These are phyloP conservation scores for Juglanconis juglandina DNA, from an alignment of 2,329 filamentous ascomycete species.

Conservation along the genomic window DNA sequence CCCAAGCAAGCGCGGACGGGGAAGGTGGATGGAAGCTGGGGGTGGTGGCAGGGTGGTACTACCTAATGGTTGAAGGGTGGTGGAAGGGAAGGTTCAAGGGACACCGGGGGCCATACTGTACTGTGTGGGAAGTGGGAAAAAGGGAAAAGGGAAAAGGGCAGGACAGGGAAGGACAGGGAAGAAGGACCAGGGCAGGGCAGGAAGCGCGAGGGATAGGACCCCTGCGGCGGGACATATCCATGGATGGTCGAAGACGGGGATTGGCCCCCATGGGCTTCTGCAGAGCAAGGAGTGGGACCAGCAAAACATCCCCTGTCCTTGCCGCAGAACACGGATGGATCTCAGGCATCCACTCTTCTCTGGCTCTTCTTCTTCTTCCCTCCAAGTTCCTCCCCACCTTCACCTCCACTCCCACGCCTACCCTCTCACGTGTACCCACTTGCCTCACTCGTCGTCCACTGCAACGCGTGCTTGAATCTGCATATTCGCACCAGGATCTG, in stretches of 20 bases:
- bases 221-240: not conserved
- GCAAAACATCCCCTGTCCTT: not conserved
- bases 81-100: conserved; percentile 1
- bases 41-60: not conserved
- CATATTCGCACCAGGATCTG: not conserved
- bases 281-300: not conserved
- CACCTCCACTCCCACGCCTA: not conserved
- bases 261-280: not conserved
- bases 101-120: not conserved
- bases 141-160: not conserved
- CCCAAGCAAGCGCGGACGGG: conserved; percentile 28
- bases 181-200: not conserved
- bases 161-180: not conserved
- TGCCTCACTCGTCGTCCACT: not conserved
- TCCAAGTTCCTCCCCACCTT: too few relatives aligned
- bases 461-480: not conserved
- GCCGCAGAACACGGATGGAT: not conserved
- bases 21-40: conserved; percentile 26
- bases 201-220: not conserved
- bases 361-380: not conserved
- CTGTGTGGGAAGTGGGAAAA: not conserved
- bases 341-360: not conserved
- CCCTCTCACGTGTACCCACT: not conserved
- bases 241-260: not conserved
- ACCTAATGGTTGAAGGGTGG: not conserved